Percentiles rank a stretch among this genome's conserved stretches.
phyloP scores from a whole-genome alignment of 2,329 filamentous ascomycete genomes.

The Colletotrichum higginsianum region DNA sequence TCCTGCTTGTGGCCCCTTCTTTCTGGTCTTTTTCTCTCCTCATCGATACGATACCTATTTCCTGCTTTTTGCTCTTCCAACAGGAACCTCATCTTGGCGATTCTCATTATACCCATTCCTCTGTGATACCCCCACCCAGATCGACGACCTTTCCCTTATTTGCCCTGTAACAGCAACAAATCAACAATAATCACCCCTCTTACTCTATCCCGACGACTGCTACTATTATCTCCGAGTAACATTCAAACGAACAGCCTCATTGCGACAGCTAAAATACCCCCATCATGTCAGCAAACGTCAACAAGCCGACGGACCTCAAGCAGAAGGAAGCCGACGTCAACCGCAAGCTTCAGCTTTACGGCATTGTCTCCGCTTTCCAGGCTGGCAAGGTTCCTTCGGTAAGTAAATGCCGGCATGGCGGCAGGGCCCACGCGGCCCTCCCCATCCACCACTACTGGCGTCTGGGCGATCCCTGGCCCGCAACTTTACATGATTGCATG shows the following conservation, averaged over 20 bases:
- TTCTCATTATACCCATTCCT: conserved; percentile 39
- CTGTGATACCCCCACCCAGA: conserved; percentile 37
- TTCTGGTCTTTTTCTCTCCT: background rate
- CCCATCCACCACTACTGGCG: background rate
- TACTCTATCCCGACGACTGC: background rate
- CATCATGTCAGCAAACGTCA: conserved; percentile 68
- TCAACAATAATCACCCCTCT: conserved; percentile 19
- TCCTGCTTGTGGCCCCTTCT: background rate
- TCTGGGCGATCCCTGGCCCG: background rate
- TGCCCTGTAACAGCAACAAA: conserved; percentile 11
- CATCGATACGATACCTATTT: conserved; percentile 37
- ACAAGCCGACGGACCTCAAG: conserved; percentile 80
- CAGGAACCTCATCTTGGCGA: conserved; percentile 36
- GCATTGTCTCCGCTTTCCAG: conserved; percentile 88
- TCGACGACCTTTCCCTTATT: conserved; percentile 16
- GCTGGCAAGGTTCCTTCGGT: conserved; percentile 92
- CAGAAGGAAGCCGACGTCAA: conserved; percentile 90
- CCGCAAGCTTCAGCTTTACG: conserved; percentile 94
- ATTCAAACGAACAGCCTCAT: conserved; percentile 6
- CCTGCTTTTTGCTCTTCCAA: conserved; percentile 24
- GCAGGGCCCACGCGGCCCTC: conserved; percentile 3
- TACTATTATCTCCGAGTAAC: background rate
- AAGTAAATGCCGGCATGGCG: conserved; percentile 55
- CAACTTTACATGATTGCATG: conserved; percentile 10
- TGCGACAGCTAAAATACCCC: conserved; percentile 21